A percentile compares a stretch with the other conserved stretches of the same genome.
Evolutionary conservation across 306 rosid species (phyloP).

Genomic region (Fragaria ananassa): DNA sequence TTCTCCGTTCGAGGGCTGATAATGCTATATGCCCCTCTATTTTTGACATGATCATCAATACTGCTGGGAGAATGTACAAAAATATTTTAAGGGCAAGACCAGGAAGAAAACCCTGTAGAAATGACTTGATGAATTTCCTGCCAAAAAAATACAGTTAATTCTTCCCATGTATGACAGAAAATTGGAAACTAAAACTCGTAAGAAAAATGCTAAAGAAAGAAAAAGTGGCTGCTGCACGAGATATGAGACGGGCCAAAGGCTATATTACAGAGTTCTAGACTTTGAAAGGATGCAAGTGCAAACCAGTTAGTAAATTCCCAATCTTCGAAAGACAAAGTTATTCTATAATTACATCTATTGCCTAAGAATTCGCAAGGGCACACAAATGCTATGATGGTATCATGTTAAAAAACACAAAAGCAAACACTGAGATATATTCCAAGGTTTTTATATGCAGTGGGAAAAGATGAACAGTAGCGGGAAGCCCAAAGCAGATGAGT

Average conservation of each 20-base stretch:
- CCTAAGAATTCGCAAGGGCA: background rate
- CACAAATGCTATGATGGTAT: background rate
- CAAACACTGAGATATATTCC: background rate
- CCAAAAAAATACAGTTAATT: conserved; percentile 1
- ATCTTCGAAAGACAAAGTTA: background rate
- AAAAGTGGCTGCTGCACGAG: conserved; percentile 5
- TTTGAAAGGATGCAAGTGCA: background rate
- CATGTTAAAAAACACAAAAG: background rate
- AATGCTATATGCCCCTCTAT: conserved; percentile 84
- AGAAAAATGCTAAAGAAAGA: background rate
- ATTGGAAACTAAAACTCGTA: background rate
- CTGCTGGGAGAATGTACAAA: conserved; percentile 79
- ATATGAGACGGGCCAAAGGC: conserved; percentile 2
- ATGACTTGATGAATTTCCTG: conserved; percentile 95
- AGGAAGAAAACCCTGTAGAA: conserved; percentile 97
- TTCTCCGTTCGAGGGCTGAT: conserved; percentile 69
- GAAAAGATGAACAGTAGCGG: background rate
- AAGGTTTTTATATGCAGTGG: background rate
- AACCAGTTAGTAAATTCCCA: background rate
- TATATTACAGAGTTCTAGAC: background rate
- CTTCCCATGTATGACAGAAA: background rate
- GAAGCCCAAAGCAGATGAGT: background rate
- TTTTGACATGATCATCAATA: conserved; percentile 91
- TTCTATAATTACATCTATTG: background rate
- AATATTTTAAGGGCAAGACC: conserved; percentile 97